Evolutionary conservation across 1,139 yeast species (phyloP), one percentile per base, ranked within the genome.

Genomic region (Hansenula lynferdii): DNA sequence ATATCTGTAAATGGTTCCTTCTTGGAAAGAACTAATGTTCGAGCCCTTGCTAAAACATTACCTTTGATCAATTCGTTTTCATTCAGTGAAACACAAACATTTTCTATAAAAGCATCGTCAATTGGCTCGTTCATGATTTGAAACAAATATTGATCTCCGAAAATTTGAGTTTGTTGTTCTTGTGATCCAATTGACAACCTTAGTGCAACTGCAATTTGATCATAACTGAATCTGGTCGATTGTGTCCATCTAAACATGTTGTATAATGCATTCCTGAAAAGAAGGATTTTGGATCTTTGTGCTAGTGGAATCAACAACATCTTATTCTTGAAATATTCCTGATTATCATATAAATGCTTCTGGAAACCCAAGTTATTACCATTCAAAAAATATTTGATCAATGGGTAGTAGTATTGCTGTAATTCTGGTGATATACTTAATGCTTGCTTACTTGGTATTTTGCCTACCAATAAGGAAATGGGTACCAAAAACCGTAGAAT

Each of bases 11-110:
- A 78, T 5, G 72, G 70, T 17, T 66, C 70, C 3, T 63, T 60
- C 46, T 72, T 76, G 34, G 81, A 70, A 24, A 78, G 52, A 0
- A 78, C 68, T 2, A 75, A 62, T 4, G 65, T 61, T 27, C 69
- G 61, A 5, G 64, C 52, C 19, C 70, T 57, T 2, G 79, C 69
- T 8, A 71, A 66, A 1, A 77, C 53, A 42, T 77, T 77, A 0
- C 80, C 83, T 44, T 69, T 72, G 29, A 78, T 51, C 23, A 76
- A 54, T 41, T 72, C 75, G 41, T 74, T 76, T 47, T 75, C 82
- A 25, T 75, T 69, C 18, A 78, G 52, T 5, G 75, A 59, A 9
- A 74, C 61, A 35, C 77, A 56, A 4, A 77, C 49, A 41, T 75
- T 77, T 41, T 77, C 83, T 6, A 70, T 54, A 35, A 61, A 52